Base-by-base conservation (phyloP, 352 stramenopile genomes). In the Phytophthora syringae region DNA sequence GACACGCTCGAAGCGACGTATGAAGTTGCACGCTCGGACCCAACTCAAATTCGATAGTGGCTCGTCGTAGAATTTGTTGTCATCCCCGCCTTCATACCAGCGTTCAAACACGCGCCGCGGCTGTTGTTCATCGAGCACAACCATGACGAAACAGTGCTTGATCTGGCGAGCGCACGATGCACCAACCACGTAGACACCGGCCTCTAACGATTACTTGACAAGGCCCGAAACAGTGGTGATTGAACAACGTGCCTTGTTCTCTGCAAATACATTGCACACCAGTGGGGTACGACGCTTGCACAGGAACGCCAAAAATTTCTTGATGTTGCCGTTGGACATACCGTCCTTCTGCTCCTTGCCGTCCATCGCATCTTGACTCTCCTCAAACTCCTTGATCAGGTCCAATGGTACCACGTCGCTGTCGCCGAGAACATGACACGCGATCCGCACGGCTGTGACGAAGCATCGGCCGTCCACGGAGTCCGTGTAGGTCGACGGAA, bases 31-130 rank as follows among this genome's bases (percentile, higher is more conserved):
- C 7, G 3, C 9, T 30, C 32, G 18, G 7, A 52, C 36, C 40
- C 53, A 61, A 12, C 7, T 30, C 21, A 61, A 53, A 7, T 61
- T 53, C 0, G 28, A 6, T 1, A 61, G 15, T 9, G 53, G 42
- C 21, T 61, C 30, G 2, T 39, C 7, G 53, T 61, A 52, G 7
- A 28, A 52, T 16, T 60, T 28, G 5, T 42, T 0, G 24, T 47
- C 40, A 15, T 25, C 28, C 9, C 40, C 42, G 5, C 53, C 30
- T 61, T 61, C 53, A 34, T 61, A 53, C 42, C 53, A 52, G 2
- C n/a, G n/a, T 11, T 47, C 40, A 22, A 53, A 61, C 1, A 52
- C 40, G 2, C 1, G 10, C 2, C 42, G 27, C 40, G 16, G 1
- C 6, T 0, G 30, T 3, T 18, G 28, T 12, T 53, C 42, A 7